Evolutionary conservation across 768 basidiomycete species (phyloP).

Genomic region (Lactifluus echinatus): DNA sequence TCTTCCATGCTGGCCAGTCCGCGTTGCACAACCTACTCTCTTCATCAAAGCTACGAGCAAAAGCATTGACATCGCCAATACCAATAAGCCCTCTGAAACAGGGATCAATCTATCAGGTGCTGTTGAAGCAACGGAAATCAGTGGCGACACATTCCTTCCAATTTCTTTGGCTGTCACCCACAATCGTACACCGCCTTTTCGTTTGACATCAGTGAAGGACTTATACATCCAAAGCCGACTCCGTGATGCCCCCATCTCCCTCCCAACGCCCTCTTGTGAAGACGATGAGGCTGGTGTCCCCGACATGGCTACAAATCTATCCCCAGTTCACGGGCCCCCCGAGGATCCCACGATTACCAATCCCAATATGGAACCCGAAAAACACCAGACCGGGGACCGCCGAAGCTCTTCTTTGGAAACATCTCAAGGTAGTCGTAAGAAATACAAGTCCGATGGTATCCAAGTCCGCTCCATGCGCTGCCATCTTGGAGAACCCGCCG

Average conservation of each 20-base stretch:
- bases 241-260: too few species aligned
- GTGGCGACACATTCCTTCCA: background rate
- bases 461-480: background rate
- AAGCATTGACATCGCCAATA: background rate
- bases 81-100: background rate
- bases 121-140: background rate
- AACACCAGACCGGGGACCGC: background rate
- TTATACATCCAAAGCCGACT: background rate
- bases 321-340: background rate
- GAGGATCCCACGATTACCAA: too few species aligned
- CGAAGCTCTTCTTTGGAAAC: background rate
- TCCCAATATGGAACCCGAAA: background rate
- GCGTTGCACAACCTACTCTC: background rate
- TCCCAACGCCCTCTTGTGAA: background rate
- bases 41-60: background rate
- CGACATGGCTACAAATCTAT: background rate
- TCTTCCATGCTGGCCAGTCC: background rate
- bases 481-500: background rate
- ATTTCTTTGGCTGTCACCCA: background rate
- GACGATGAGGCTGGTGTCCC: background rate
- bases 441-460: slow-evolving; percentile 10
- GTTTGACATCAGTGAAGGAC: background rate
- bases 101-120: background rate
- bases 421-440: background rate
- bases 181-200: background rate